Evolutionary conservation across 768 basidiomycete genomes (phyloP).

Genomic region (Boletellus emodensis): DNA sequence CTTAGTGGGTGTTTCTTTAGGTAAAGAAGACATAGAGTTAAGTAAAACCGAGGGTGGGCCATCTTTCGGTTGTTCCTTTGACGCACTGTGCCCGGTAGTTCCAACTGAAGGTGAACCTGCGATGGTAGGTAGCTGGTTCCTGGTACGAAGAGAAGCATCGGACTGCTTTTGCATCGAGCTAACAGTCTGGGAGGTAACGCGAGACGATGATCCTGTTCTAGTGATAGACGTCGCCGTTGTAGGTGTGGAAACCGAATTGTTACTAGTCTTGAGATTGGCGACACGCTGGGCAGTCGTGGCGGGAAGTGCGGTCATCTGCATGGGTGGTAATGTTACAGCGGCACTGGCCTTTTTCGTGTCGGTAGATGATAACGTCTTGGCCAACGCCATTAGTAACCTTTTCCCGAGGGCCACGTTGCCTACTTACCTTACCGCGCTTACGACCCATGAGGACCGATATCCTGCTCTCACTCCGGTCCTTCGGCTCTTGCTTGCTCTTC

Average conservation of each 20-base stretch:
- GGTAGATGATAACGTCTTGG: conserved; percentile 76
- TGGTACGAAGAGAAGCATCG: conserved; percentile 71
- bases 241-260: conserved; percentile 43
- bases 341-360: conserved; percentile 74
- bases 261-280: conserved; percentile 66
- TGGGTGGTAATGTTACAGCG: conserved; percentile 75
- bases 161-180: conserved; percentile 88
- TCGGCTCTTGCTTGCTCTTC: conserved; percentile 66
- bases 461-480: conserved; percentile 85
- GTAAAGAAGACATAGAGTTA: conserved; percentile 48
- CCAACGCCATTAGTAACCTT: conserved; percentile 8
- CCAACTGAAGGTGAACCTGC: conserved; percentile 91
- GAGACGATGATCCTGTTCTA: conserved; percentile 46
- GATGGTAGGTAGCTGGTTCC: conserved; percentile 82
- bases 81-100: conserved; percentile 47
- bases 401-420: not conserved
- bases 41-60: conserved; percentile 49
- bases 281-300: conserved; percentile 80
- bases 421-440: conserved; percentile 83
- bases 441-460: conserved; percentile 85
- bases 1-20: conserved; percentile 88
- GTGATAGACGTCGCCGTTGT: conserved; percentile 39
- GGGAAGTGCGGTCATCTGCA: conserved; percentile 85
- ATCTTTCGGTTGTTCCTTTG: conserved; percentile 57
- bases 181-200: conserved; percentile 75